Conservation (phyloP, 345 rosid genomes). For the Lepidium aucheri region DNA sequence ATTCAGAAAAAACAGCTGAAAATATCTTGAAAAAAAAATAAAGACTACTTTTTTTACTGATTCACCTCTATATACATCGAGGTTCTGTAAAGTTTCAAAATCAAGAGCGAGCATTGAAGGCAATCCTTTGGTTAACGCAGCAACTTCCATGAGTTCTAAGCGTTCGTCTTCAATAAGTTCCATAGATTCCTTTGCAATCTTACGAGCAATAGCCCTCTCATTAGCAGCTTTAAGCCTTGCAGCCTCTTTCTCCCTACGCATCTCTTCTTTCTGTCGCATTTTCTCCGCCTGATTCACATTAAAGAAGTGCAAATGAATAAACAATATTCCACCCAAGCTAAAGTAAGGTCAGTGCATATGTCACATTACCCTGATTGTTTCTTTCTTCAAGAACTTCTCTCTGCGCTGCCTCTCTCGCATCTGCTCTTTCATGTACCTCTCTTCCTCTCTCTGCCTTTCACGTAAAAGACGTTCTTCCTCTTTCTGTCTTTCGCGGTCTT, state of each 20-base stretch:
- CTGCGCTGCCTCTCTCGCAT: slow-evolving; percentile 83
- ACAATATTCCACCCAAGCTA: background rate
- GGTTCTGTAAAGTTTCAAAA: slow-evolving; percentile 64
- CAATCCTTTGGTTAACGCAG: slow-evolving; percentile 57
- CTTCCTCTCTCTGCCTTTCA: slow-evolving; percentile 89
- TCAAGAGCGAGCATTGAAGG: slow-evolving; percentile 62
- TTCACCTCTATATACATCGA: slow-evolving; percentile 65
- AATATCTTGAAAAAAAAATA: background rate
- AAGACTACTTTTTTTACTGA: background rate
- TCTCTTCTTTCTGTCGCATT: slow-evolving; percentile 76
- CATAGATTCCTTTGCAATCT: slow-evolving; percentile 78
- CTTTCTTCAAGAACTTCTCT: slow-evolving; percentile 79
- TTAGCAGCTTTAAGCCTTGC: slow-evolving; percentile 84
- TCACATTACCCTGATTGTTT: slow-evolving; percentile 61
- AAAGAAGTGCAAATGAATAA: background rate
- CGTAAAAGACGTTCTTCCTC: slow-evolving; percentile 87
- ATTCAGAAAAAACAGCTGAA: background rate
- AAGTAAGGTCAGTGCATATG: background rate
- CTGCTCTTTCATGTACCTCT: slow-evolving; percentile 70
- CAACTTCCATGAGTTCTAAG: slow-evolving; percentile 88
- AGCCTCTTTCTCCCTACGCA: slow-evolving; percentile 67
- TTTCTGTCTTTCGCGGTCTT: slow-evolving; percentile 83
- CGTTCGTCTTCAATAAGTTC: slow-evolving; percentile 83
- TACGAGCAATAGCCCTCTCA: slow-evolving; percentile 85
- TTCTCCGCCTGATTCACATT: slow-evolving; percentile 57